phyloP scores from a whole-genome alignment of 169 alveolate genomes.

The Plasmodium relictum region DNA sequence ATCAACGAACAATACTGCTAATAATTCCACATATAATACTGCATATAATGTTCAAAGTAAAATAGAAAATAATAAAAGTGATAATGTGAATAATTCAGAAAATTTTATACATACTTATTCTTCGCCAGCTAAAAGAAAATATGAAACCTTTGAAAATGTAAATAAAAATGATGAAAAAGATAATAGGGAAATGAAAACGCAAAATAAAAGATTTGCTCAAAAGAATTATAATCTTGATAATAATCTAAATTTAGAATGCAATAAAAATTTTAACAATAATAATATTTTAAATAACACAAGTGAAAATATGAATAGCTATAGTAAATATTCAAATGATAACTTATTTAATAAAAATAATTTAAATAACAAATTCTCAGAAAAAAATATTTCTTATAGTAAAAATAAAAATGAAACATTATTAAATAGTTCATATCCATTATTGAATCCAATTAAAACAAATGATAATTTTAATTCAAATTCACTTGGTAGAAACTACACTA shows the following conservation, averaged over 20 bases:
- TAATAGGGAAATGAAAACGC: conserved; percentile 7
- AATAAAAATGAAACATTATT: conserved; percentile 9
- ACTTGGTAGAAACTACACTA: conserved; percentile 19
- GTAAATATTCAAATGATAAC: neutral
- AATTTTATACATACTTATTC: conserved; percentile 12
- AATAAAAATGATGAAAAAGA: conserved; percentile 24
- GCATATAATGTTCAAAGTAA: conserved; percentile 9
- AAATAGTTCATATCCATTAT: conserved; percentile 13
- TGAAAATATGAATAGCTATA: neutral
- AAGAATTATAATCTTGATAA: conserved; percentile 19
- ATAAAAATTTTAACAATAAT: neutral
- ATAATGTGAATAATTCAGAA: conserved; percentile 6
- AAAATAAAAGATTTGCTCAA: conserved; percentile 20
- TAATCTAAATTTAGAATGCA: conserved; percentile 14
- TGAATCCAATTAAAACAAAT: neutral
- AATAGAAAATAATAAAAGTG: conserved; percentile 4
- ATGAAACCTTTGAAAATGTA: conserved; percentile 33
- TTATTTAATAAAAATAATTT: conserved; percentile 13
- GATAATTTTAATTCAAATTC: conserved; percentile 14
- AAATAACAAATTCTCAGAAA: neutral
- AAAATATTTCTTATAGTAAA: neutral
- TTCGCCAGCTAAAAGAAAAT: conserved; percentile 67
- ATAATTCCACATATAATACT: neutral
- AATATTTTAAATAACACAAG: conserved; percentile 9
- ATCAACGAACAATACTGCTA: too few relatives aligned